Base-by-base conservation (phyloP, 441 rosid species). In the Croton laevigatus region DNA sequence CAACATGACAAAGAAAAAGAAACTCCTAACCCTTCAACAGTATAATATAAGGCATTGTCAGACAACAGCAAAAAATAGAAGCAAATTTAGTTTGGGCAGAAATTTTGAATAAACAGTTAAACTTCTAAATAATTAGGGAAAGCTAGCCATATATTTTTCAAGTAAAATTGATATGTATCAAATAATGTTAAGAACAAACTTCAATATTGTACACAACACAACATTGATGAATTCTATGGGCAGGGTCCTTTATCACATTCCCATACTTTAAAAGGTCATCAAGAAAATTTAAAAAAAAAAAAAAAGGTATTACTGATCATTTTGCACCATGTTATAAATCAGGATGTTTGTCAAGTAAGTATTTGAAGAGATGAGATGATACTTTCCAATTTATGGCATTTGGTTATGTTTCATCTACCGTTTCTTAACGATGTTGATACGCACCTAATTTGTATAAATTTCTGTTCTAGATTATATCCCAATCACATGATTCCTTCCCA, bases 381-480 rank as follows among this genome's bases (percentile, higher is more conserved):
- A 55, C 55, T 14, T 45, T 44, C 57, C 51, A 42, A 13, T 62
- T 40, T 71, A n/a, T 5, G 74, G 57, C 45, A 55, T 63, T 53
- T 62, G 12, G 13, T 8, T 42, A 46, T 63, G 38, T 63, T 42
- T 32, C 22, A 42, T 59, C 64, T 44, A 55, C 65, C 55, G 34
- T 64, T 64, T 63, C 46, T 44, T 64, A 44, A 2, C 36, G 63
- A 63, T 54, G 57, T 65, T 63, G 57, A 55, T 8, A 64, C 32
- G 36, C 8, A 71, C 55, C 68, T 37, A 71, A 16, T 59, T 59
- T 57, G 17, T 13, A 57, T 57, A 4, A 4, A 57, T 27, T 9
- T 10, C 13, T 53, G 22, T 46, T 27, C 23, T 27, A 38, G 68
- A 16, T 46, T 46, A 27, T 23, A 27, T 27, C 44, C 20, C 16